Percentiles rank a stretch among this genome's conserved stretches.
Evolutionary conservation across 257 asterid species (phyloP).

Genomic region (Nicotiana knightiana): DNA sequence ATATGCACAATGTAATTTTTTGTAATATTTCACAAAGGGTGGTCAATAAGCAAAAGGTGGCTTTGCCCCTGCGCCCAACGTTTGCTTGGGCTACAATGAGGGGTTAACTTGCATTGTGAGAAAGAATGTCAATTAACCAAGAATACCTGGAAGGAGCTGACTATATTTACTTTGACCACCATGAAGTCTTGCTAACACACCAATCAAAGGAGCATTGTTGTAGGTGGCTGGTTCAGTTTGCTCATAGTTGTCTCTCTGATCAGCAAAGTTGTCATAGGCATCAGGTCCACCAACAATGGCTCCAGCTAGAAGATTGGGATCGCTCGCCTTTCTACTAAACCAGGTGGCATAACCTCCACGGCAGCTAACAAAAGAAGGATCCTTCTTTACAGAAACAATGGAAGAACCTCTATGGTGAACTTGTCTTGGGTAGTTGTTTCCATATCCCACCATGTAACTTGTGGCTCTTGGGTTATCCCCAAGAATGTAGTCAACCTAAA

Average conservation of each 20-base stretch:
- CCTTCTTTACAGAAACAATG: slow-evolving; percentile 74
- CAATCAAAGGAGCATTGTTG: slow-evolving; percentile 85
- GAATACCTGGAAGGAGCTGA: slow-evolving; percentile 84
- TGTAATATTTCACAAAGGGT: too few relatives aligned
- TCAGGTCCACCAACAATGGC: slow-evolving; percentile 98
- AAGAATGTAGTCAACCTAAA: slow-evolving; percentile 84
- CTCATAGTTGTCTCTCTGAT: slow-evolving; percentile 86
- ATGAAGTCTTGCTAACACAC: slow-evolving; percentile 73
- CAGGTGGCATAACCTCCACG: slow-evolving; percentile 97
- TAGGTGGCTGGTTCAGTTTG: slow-evolving; percentile 99
- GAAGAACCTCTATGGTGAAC: slow-evolving; percentile 98
- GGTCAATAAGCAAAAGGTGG: too few relatives aligned
- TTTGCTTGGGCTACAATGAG: too few relatives aligned
- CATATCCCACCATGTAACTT: slow-evolving; percentile 98
- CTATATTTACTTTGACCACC: slow-evolving; percentile 62
- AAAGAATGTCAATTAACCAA: background rate
- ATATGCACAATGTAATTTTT: too few relatives aligned
- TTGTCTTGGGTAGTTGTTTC: slow-evolving; percentile 76
- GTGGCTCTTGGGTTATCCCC: slow-evolving; percentile 99
- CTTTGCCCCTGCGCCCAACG: too few relatives aligned
- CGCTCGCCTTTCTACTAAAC: slow-evolving; percentile 70
- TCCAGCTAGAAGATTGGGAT: slow-evolving; percentile 84
- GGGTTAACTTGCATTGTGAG: background rate
- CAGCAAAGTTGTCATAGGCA: slow-evolving; percentile 95
- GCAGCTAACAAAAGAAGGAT: slow-evolving; percentile 72